Percentiles rank a stretch among this genome's conserved stretches.
These are phyloP conservation scores for Hortiboletus campestris DNA, from an alignment of 768 basidiomycete species.

Conservation along the genomic window DNA sequence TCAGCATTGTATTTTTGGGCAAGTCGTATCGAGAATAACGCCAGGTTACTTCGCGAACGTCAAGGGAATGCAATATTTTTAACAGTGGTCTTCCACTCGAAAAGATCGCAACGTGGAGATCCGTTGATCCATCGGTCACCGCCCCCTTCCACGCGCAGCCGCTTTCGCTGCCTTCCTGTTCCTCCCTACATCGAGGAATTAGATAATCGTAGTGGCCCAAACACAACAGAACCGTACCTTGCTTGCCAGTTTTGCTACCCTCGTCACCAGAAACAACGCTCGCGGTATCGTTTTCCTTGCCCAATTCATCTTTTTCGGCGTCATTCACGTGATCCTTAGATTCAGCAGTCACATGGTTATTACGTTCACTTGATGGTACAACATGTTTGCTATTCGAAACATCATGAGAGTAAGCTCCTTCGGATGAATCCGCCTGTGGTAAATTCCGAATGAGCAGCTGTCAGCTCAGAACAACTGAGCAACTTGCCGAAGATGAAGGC, in stretches of 20 bases:
- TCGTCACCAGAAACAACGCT: conserved; percentile 24
- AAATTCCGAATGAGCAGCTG: conserved; percentile 27
- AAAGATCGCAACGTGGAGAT: conserved; percentile 4
- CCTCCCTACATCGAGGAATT: conserved; percentile 5
- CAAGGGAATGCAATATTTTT: conserved; percentile 1
- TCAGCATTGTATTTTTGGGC: conserved; percentile 2
- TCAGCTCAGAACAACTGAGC: conserved; percentile 22
- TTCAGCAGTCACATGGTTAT: conserved; percentile 24
- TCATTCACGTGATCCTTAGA: conserved; percentile 22
- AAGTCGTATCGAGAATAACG: conserved; percentile 11
- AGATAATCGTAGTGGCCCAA: conserved; percentile 1
- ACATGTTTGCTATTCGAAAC: conserved; percentile 20
- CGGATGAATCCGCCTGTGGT: conserved; percentile 13
- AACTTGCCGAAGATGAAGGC: conserved; percentile 34
- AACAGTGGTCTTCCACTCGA: neutral
- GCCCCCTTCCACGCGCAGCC: neutral
- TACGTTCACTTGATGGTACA: conserved; percentile 29
- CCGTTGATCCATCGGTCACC: neutral
- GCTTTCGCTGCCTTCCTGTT: neutral
- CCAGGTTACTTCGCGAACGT: conserved; percentile 16
- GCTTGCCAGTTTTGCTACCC: neutral
- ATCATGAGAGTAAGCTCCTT: conserved; percentile 9
- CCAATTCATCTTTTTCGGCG: conserved; percentile 26
- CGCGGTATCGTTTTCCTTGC: conserved; percentile 23
- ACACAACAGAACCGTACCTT: conserved; percentile 14